phyloP scores from a whole-genome alignment of 192 early-diverging fungal species.

The Gryganskiella cystojenkinii region DNA sequence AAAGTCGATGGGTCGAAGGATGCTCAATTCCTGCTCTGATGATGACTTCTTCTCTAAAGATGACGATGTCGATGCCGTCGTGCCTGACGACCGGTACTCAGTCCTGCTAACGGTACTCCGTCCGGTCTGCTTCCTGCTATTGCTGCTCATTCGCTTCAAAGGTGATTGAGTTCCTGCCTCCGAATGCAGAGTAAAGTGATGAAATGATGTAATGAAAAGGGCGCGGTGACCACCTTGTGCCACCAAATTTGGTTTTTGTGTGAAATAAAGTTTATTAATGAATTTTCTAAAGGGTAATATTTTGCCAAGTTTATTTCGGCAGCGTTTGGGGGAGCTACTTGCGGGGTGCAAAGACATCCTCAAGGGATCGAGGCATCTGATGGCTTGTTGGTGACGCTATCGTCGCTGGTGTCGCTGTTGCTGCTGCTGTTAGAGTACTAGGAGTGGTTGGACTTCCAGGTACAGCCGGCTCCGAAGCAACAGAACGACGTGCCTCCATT shows the following conservation, averaged over 20 bases:
- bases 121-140: background rate
- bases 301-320: background rate
- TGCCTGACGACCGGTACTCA: too few relatives aligned
- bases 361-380: slow-evolving; percentile 41
- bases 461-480: too few relatives aligned
- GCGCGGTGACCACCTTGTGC: too few relatives aligned
- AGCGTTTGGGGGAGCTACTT: too few relatives aligned
- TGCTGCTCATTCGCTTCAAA: background rate
- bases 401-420: slow-evolving; percentile 1
- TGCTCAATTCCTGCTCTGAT: too few relatives aligned
- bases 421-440: background rate
- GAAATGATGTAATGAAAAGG: too few relatives aligned
- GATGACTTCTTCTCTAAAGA: background rate
- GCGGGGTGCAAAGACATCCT: slow-evolving; percentile 48
- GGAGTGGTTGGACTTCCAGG: too few relatives aligned
- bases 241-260: too few relatives aligned
- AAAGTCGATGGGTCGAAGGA: slow-evolving; percentile 27
- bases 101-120: background rate
- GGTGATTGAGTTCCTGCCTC: too few relatives aligned
- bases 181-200: too few relatives aligned
- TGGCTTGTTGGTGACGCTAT: slow-evolving; percentile 15
- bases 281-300: background rate
- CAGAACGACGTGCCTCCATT: too few relatives aligned
- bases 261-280: background rate
- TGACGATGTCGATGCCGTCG: background rate